Evolutionary conservation across 1,139 yeast genomes (phyloP).

Genomic region (Nakaseomyces bracarensis): DNA sequence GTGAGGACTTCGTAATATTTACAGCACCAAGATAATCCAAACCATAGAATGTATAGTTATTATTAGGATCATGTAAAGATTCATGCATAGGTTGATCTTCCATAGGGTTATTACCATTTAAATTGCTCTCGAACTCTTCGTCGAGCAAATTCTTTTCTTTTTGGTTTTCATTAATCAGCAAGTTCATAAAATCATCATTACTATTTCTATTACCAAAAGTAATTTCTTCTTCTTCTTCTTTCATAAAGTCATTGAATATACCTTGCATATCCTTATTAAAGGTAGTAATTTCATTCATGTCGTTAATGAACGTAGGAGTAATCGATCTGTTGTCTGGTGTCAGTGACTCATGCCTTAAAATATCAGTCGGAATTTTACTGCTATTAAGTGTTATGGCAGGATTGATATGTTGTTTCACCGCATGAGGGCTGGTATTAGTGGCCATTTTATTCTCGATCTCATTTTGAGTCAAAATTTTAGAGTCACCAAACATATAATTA

Average conservation of each 20-base stretch:
- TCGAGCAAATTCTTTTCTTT: conserved; percentile 7
- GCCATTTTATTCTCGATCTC: background rate
- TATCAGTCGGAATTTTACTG: conserved; percentile 5
- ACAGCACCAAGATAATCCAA: conserved; percentile 20
- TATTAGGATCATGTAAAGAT: conserved; percentile 8
- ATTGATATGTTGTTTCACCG: background rate
- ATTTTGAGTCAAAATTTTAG: background rate
- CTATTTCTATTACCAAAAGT: background rate
- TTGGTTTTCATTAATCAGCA: conserved; percentile 9
- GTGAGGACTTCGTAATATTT: conserved; percentile 22
- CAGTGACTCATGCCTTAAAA: background rate
- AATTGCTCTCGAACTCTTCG: background rate
- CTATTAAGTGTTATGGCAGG: background rate
- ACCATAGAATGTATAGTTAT: conserved; percentile 34
- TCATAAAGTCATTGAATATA: conserved; percentile 8
- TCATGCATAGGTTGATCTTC: conserved; percentile 1
- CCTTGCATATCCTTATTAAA: conserved; percentile 9
- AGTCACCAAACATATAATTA: background rate
- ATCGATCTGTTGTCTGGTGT: conserved; percentile 1
- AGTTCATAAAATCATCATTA: conserved; percentile 2
- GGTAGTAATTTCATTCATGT: conserved; percentile 4
- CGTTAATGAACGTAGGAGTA: conserved; percentile 1
- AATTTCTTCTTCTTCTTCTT: conserved; percentile 5
- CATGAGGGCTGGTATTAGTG: background rate
- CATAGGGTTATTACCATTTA: conserved; percentile 7